Base-by-base conservation (phyloP, 2,329 filamentous ascomycete species). In the Colletotrichum simmondsii region DNA sequence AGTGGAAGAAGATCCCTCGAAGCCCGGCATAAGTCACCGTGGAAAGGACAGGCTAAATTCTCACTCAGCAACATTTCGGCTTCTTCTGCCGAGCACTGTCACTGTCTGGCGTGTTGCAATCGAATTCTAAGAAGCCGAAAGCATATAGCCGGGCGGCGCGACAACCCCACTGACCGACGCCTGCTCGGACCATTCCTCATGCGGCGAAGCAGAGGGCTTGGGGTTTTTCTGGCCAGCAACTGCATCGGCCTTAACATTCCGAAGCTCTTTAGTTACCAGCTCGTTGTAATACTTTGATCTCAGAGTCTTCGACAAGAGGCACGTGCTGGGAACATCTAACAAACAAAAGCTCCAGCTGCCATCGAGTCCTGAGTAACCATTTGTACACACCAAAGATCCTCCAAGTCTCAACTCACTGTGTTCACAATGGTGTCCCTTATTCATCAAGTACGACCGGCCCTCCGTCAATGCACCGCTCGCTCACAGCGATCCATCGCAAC, bases 121-220 rank as follows among this genome's bases (percentile, higher is more conserved):
- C 2, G 10, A 16, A n/a, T 1, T 14, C 12, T 10, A 64, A 72
- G 69, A 72, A 63, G 58, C 69, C 69, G 69, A 63, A 14, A 14
- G 28, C 22, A 60, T 65, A 69, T 72, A 72, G 46, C 70, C 70
- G 65, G 64, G 26, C 57, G 11, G 32, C 22, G 24, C 12, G 26
- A 11, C 6, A 46, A 53, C 70, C 59, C 70, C 70, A 65, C 70
- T 63, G 42, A 59, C 42, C n/a, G 52, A 37, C 57, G 24, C 24
- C 35, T 28, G 19, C 52, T 68, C 35, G 32, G 54, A 28, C 32
- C 46, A 49, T 56, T 7, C 70, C 65, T 24, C 65, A 49, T 28
- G 11, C 10, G 60, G 60, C 22, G 59, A 54, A 8, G 42, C 24
- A 26, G 8, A 19, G 26, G 19, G 16, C 22, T 26, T 32, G 35